Base-by-base conservation (phyloP, 768 basidiomycete species). In the Psilocybe cubensis region DNA sequence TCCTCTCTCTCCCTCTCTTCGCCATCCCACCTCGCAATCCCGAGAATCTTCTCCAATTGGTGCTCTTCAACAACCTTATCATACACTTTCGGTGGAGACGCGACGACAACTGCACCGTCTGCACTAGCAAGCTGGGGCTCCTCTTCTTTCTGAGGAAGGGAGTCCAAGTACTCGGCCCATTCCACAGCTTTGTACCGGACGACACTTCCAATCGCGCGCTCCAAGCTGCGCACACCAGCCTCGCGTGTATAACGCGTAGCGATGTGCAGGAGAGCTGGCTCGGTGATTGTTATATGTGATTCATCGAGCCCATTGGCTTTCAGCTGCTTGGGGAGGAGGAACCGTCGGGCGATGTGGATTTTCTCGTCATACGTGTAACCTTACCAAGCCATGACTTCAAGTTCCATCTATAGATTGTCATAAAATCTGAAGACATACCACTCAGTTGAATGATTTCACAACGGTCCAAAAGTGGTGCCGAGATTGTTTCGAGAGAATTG, bases 351-450 rank as follows among this genome's bases (percentile, higher is more conserved):
- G 48, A 97, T 97, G 69, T 89, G 87, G 65, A 93, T 80, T 75
- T 97, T 98, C 79, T 98, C 95, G 62, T 90, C 87, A 54, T 93
- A 88, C 0, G 92, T 94, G 66, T 94, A 94, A 0, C 91, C 91
- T 79, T 63, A 58, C 27, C 4, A 50, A 50, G 23, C 2, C 41
- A 24, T n/a, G n/a, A n/a, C n/a, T n/a, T n/a, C n/a, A n/a, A n/a
- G n/a, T n/a, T n/a, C n/a, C n/a, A n/a, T n/a, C 23, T 21, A 38
- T 23, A 8, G 3, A 1, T n/a, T 40, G 3, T 18, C 11, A 44
- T 38, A 7, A 23, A 21, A 25, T 45, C 41, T 11, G 21, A n/a
- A 66, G 35, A 18, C 80, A 17, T 47, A 87, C 88, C 88, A 3
- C 89, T 87, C 1, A 96, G 74, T 35, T 92, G 87, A 27, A 96